A percentile compares a stretch with the other conserved stretches of the same genome.
phyloP scores from a whole-genome alignment of 257 asterid genomes.

The Solanum neorickii region DNA sequence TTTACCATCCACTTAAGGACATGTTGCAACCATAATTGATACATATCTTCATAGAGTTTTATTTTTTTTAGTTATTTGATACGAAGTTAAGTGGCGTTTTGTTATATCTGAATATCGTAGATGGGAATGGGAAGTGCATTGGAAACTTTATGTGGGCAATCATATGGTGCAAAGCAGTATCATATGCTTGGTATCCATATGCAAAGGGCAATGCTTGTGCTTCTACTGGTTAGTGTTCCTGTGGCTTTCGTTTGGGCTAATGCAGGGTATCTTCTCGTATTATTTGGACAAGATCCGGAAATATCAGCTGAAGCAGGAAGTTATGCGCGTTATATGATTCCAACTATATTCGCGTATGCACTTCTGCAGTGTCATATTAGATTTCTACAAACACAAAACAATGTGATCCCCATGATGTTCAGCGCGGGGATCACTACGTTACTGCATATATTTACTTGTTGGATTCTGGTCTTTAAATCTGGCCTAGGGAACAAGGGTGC shows the following conservation, averaged over 20 bases:
- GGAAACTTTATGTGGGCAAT: constrained; percentile 61
- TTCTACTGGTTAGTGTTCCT: constrained; percentile 34
- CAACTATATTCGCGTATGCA: constrained; percentile 45
- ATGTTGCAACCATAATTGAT: neutral
- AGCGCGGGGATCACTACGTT: constrained; percentile 40
- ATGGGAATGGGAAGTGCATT: constrained; percentile 58
- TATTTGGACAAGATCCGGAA: constrained; percentile 51
- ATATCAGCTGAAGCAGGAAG: constrained; percentile 50
- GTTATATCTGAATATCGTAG: constrained; percentile 2
- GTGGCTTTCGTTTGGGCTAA: constrained; percentile 53
- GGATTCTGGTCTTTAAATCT: constrained; percentile 40
- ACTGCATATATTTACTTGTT: constrained; percentile 37
- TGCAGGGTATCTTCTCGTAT: constrained; percentile 35
- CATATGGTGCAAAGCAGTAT: constrained; percentile 57
- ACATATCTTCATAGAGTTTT: neutral
- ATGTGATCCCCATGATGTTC: constrained; percentile 61
- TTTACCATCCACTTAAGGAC: neutral
- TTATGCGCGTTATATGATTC: constrained; percentile 53
- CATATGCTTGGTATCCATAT: constrained; percentile 58
- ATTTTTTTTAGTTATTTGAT: neutral
- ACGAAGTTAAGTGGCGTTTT: neutral
- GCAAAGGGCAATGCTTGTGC: constrained; percentile 60
- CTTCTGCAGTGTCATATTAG: constrained; percentile 48
- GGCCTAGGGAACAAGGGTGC: constrained; percentile 68
- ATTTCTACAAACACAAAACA: constrained; percentile 55